These are phyloP conservation scores for Candida yuanshanica DNA, from an alignment of 805 yeast genomes.

Conservation along the genomic window DNA sequence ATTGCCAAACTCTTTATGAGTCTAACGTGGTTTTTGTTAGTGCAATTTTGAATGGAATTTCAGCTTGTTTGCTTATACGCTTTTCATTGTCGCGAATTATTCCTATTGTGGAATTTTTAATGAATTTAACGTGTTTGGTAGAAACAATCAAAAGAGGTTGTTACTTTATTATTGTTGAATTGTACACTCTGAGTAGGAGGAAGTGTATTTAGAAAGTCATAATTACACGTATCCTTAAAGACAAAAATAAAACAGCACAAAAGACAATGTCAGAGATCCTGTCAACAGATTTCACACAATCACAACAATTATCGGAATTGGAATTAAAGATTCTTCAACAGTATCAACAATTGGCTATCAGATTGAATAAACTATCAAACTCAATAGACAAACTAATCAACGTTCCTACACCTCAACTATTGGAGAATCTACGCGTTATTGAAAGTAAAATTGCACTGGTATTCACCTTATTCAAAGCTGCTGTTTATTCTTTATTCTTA, in stretches of 20 bases:
- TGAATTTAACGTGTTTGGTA: background rate
- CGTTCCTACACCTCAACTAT: slow-evolving; percentile 27
- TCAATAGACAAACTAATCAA: slow-evolving; percentile 19
- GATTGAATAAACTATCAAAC: slow-evolving; percentile 24
- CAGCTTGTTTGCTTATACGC: slow-evolving; percentile 2
- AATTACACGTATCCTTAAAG: too few relatives aligned
- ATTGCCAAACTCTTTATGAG: background rate
- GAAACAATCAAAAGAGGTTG: too few relatives aligned
- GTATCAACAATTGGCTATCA: slow-evolving; percentile 33
- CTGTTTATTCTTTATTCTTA: slow-evolving; percentile 59
- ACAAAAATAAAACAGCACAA: too few relatives aligned
- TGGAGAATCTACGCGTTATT: slow-evolving; percentile 49
- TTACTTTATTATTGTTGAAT: too few relatives aligned
- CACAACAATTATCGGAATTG: slow-evolving; percentile 26
- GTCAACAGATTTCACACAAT: slow-evolving; percentile 17
- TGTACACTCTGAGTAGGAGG: too few relatives aligned
- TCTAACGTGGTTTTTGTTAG: background rate
- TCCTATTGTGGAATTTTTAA: background rate
- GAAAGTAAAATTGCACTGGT: slow-evolving; percentile 62
- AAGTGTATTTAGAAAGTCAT: too few relatives aligned
- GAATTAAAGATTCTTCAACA: slow-evolving; percentile 33
- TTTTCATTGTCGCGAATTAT: background rate
- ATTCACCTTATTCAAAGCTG: slow-evolving; percentile 61
- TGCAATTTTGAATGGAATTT: background rate
- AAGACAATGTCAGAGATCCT: background rate